Conservation (phyloP, 2,329 filamentous ascomycete species). For the Byssoonygena ceratinophila region DNA sequence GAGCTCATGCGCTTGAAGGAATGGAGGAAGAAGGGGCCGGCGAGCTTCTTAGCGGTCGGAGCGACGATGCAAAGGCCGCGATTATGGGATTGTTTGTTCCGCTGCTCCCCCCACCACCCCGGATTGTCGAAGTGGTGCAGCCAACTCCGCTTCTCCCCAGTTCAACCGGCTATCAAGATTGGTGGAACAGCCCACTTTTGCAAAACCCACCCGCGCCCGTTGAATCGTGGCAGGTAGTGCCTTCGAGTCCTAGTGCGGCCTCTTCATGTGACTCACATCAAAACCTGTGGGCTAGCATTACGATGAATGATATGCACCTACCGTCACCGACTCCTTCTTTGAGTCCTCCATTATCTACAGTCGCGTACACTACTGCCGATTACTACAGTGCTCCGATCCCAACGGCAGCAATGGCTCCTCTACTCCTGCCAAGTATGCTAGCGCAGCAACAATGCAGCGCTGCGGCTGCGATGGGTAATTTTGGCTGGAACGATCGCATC, state of each 20-base stretch:
- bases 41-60: slow-evolving; percentile 81
- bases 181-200: slow-evolving; percentile 69
- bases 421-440: slow-evolving; percentile 79
- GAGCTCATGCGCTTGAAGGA: slow-evolving; percentile 80
- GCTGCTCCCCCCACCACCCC: slow-evolving; percentile 74
- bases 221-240: slow-evolving; percentile 81
- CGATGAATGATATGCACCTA: slow-evolving; percentile 60
- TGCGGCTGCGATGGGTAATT: slow-evolving; percentile 62
- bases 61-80: slow-evolving; percentile 82
- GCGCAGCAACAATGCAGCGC: slow-evolving; percentile 72
- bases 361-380: slow-evolving; percentile 47
- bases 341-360: slow-evolving; percentile 65
- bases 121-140: slow-evolving; percentile 79
- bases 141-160: slow-evolving; percentile 77
- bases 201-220: slow-evolving; percentile 53
- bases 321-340: slow-evolving; percentile 70
- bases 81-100: slow-evolving; percentile 76
- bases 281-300: slow-evolving; percentile 69
- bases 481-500: slow-evolving; percentile 70
- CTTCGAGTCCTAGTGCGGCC: slow-evolving; percentile 73
- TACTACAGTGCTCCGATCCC: slow-evolving; percentile 74
- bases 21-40: slow-evolving; percentile 93
- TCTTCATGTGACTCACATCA: slow-evolving; percentile 62
- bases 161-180: slow-evolving; percentile 59
- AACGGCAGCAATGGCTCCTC: slow-evolving; percentile 60